Percentiles rank a stretch among this genome's conserved stretches.
Conservation (phyloP, 129 eudicot species). For the Smallanthus sonchifolius region DNA sequence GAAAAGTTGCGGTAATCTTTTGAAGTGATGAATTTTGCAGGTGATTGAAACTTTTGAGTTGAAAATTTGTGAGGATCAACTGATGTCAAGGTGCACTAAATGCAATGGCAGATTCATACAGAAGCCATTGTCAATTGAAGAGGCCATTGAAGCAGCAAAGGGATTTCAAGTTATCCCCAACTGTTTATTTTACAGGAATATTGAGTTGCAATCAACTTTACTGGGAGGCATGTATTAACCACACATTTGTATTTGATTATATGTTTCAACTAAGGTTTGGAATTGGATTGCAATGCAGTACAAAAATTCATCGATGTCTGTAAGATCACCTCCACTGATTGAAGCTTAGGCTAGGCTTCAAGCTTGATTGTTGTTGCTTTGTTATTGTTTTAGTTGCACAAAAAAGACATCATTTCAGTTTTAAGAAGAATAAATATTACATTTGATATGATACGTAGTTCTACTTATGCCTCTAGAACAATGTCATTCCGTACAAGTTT, state of each 20-base stretch:
- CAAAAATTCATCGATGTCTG: conserved; percentile 88
- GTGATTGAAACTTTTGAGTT: conserved; percentile 73
- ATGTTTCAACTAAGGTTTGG: neutral
- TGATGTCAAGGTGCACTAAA: conserved; percentile 95
- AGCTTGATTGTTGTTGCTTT: neutral
- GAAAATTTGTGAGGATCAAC: conserved; percentile 70
- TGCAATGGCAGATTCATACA: conserved; percentile 96
- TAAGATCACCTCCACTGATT: conserved; percentile 41
- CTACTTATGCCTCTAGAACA: neutral
- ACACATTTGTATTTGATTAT: neutral
- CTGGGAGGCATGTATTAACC: conserved; percentile 77
- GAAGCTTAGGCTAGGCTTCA: neutral
- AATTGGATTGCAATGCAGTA: conserved; percentile 57
- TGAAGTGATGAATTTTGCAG: conserved; percentile 32
- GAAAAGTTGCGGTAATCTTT: neutral
- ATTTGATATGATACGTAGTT: neutral
- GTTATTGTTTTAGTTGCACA: neutral
- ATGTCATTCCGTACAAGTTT: no score
- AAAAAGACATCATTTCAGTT: neutral
- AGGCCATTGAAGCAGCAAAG: conserved; percentile 90
- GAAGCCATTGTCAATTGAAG: conserved; percentile 81
- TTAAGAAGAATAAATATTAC: neutral
- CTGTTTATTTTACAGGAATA: conserved; percentile 76
- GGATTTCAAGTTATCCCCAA: conserved; percentile 93
- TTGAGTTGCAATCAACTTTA: conserved; percentile 92